These are phyloP conservation scores for Epicoccum sorghinum DNA, from an alignment of 2,329 filamentous ascomycete species.

Conservation along the genomic window DNA sequence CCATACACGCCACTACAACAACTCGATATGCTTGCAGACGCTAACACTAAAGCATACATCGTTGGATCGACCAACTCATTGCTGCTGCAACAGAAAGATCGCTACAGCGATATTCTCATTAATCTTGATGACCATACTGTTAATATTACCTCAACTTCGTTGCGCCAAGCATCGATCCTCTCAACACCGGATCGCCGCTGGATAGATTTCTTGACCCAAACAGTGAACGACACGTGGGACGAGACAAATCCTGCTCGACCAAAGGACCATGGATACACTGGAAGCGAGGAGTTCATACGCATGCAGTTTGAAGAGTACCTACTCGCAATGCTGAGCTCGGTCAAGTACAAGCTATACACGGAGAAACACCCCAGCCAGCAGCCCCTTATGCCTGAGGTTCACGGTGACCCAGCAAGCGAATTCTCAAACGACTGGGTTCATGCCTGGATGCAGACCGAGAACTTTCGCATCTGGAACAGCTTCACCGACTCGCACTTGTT, in stretches of 20 bases:
- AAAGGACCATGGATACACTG: conserved; percentile 93
- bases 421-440: conserved; percentile 85
- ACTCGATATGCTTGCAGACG: conserved; percentile 89
- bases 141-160: conserved; percentile 79
- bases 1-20: conserved; percentile 97
- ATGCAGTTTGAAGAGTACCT: conserved; percentile 98
- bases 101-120: conserved; percentile 94
- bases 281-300: conserved; percentile 96
- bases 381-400: conserved; percentile 66
- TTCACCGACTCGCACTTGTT: conserved; percentile 81
- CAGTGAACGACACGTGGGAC: conserved; percentile 96
- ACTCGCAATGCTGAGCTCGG: conserved; percentile 81
- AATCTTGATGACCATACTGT: conserved; percentile 91
- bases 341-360: conserved; percentile 76
- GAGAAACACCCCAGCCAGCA: conserved; percentile 58
- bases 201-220: conserved; percentile 95
- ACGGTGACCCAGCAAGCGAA: conserved; percentile 83
- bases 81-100: conserved; percentile 89
- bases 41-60: conserved; percentile 94
- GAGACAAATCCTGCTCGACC: conserved; percentile 84
- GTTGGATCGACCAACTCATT: conserved; percentile 97
- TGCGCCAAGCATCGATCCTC: conserved; percentile 76
- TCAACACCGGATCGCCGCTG: conserved; percentile 89
- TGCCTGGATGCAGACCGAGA: conserved; percentile 87
- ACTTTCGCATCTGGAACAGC: conserved; percentile 85